Evolutionary conservation across 345 rosid genomes (phyloP).

Genomic region (Ceriops decandra): DNA sequence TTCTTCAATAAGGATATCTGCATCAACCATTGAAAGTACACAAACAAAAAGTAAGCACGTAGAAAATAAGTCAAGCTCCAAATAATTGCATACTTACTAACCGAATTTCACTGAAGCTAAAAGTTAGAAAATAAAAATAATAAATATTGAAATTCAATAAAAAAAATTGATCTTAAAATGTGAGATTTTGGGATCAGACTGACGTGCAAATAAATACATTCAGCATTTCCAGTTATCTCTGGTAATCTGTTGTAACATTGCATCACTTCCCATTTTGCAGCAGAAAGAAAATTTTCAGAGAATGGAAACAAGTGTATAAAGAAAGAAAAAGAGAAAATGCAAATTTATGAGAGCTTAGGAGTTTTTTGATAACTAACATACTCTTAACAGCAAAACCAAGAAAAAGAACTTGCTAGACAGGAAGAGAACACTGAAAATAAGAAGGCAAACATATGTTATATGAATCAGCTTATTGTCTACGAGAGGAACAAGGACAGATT

Average conservation of each 20-base stretch:
- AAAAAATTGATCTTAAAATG: too few relatives aligned
- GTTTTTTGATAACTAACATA: too few relatives aligned
- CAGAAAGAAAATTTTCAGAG: background rate
- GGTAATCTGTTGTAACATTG: slow-evolving; percentile 26
- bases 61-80: background rate
- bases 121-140: background rate
- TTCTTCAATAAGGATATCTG: slow-evolving; percentile 65
- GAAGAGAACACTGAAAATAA: too few relatives aligned
- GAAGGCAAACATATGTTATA: too few relatives aligned
- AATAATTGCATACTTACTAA: background rate
- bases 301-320: too few relatives aligned
- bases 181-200: slow-evolving; percentile 48
- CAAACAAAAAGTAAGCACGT: background rate
- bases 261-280: slow-evolving; percentile 42
- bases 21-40: slow-evolving; percentile 14
- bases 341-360: background rate
- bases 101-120: background rate
- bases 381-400: too few relatives aligned
- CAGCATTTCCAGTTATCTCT: slow-evolving; percentile 45
- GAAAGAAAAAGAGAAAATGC: background rate
- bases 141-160: too few relatives aligned
- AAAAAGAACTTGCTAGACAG: too few relatives aligned
- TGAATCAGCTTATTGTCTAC: too few relatives aligned
- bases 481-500: too few relatives aligned
- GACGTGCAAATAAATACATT: slow-evolving; percentile 51